Percentiles rank a stretch among this genome's conserved stretches.
Conservation (phyloP, 805 yeast genomes). For the Sporopachydermia quercuum region DNA sequence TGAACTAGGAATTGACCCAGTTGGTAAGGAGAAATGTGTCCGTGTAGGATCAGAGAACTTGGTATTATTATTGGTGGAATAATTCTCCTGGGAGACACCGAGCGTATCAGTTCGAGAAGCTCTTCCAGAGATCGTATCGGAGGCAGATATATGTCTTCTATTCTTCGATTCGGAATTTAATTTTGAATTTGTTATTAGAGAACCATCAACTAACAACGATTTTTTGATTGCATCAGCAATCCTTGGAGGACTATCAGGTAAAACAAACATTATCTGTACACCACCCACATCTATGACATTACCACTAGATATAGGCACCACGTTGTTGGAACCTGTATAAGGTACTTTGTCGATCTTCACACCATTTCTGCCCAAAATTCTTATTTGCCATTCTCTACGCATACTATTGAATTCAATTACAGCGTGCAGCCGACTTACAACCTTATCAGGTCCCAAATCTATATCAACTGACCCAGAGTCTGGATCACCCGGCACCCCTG, state of each 20-base stretch:
- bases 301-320: slow-evolving; percentile 53
- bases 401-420: slow-evolving; percentile 61
- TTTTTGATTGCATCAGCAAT: slow-evolving; percentile 25
- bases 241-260: slow-evolving; percentile 77
- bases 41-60: too few species aligned
- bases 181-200: not conserved
- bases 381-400: slow-evolving; percentile 73
- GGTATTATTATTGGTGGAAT: not conserved
- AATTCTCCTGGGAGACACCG: not conserved
- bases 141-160: too few species aligned
- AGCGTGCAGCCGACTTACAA: slow-evolving; percentile 90
- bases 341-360: slow-evolving; percentile 71
- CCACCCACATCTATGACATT: slow-evolving; percentile 90
- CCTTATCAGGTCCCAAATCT: slow-evolving; percentile 93
- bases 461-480: slow-evolving; percentile 38
- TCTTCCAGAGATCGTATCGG: not conserved
- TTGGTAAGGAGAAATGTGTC: too few species aligned
- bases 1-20: not conserved
- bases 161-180: too few species aligned
- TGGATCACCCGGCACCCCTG: slow-evolving; percentile 20
- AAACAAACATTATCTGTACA: slow-evolving; percentile 95
- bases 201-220: not conserved
- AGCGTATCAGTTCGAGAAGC: not conserved
- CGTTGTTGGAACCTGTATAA: slow-evolving; percentile 24
- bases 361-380: slow-evolving; percentile 81